Percentiles rank a stretch among this genome's conserved stretches.
These are phyloP conservation scores for Leccinum sublutescens DNA, from an alignment of 768 basidiomycete genomes.

Conservation along the genomic window DNA sequence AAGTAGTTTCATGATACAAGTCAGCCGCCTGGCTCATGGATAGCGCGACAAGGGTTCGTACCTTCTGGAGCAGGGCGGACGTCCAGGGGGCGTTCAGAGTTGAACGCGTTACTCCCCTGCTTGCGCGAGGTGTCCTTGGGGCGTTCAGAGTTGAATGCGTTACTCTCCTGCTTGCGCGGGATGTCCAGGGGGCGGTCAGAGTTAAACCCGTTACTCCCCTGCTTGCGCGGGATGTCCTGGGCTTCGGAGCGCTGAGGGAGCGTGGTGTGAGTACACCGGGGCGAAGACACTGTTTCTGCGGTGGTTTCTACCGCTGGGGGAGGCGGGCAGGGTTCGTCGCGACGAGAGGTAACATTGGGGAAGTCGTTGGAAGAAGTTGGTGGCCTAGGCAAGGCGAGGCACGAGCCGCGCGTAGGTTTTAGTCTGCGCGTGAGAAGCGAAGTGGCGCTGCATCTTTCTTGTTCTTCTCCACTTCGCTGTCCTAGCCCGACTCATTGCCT, in stretches of 20 bases:
- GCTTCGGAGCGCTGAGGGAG: not conserved
- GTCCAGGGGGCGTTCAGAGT: slow-evolving; percentile 35
- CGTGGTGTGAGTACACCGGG: not conserved
- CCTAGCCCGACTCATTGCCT: too few species aligned
- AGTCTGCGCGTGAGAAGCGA: too few species aligned
- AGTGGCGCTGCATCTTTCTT: too few species aligned
- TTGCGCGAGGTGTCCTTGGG: slow-evolving; percentile 6
- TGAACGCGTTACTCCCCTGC: slow-evolving; percentile 28
- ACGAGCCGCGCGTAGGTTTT: too few species aligned
- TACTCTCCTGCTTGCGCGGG: slow-evolving; percentile 9
- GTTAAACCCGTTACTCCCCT: slow-evolving; percentile 29
- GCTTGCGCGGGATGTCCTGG: not conserved
- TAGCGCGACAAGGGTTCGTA: not conserved
- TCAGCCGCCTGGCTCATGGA: not conserved
- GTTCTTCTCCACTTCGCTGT: too few species aligned
- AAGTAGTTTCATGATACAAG: not conserved
- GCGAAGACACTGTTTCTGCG: not conserved
- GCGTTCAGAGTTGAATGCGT: slow-evolving; percentile 33
- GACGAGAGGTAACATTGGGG: slow-evolving; percentile 32
- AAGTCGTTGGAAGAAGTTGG: slow-evolving; percentile 18
- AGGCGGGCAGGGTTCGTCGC: slow-evolving; percentile 48
- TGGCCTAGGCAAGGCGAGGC: slow-evolving; percentile 14
- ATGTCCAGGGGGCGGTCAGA: slow-evolving; percentile 29
- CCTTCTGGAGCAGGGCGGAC: slow-evolving; percentile 38
- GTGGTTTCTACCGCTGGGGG: slow-evolving; percentile 36